Evolutionary conservation across 192 early-diverging fungal genomes (phyloP).

Genomic region (Rhizophagus prolifer): DNA sequence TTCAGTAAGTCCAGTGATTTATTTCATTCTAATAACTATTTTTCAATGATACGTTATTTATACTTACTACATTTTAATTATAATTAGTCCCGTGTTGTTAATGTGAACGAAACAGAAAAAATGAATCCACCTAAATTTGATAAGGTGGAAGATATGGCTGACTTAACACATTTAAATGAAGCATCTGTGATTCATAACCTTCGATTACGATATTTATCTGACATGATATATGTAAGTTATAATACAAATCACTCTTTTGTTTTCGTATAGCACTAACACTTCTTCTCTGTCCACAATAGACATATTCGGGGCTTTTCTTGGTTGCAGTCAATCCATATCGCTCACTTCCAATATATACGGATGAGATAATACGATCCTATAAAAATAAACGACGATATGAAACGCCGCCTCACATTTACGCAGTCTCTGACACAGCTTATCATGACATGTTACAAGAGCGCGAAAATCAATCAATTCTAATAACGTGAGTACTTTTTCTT

Average conservation of each 20-base stretch:
- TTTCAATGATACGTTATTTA: background rate
- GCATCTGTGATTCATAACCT: slow-evolving; percentile 99
- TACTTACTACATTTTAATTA: background rate
- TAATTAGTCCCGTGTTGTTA: slow-evolving; percentile 42
- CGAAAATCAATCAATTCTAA: slow-evolving; percentile 96
- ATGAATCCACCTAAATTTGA: slow-evolving; percentile 99
- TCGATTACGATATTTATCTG: slow-evolving; percentile 82
- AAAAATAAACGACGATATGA: slow-evolving; percentile 71
- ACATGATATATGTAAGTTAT: slow-evolving; percentile 86
- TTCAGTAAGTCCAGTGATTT: slow-evolving; percentile 50
- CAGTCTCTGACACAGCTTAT: slow-evolving; percentile 90
- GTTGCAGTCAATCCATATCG: slow-evolving; percentile 98
- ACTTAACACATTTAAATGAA: slow-evolving; percentile 94
- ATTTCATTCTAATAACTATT: too few species aligned
- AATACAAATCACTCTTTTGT: background rate
- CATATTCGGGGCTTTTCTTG: slow-evolving; percentile 98
- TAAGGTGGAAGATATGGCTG: slow-evolving; percentile 98
- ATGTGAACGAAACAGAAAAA: slow-evolving; percentile 83
- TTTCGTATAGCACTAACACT: background rate
- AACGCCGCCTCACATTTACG: slow-evolving; percentile 86
- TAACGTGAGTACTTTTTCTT: slow-evolving; percentile 70
- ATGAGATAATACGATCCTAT: slow-evolving; percentile 71
- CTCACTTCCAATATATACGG: slow-evolving; percentile 85
- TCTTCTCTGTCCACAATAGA: slow-evolving; percentile 46
- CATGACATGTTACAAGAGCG: slow-evolving; percentile 91